Evolutionary conservation across 2,329 filamentous ascomycete genomes (phyloP), one percentile per base, ranked within the genome.

Genomic region (Colletotrichum sp.): DNA sequence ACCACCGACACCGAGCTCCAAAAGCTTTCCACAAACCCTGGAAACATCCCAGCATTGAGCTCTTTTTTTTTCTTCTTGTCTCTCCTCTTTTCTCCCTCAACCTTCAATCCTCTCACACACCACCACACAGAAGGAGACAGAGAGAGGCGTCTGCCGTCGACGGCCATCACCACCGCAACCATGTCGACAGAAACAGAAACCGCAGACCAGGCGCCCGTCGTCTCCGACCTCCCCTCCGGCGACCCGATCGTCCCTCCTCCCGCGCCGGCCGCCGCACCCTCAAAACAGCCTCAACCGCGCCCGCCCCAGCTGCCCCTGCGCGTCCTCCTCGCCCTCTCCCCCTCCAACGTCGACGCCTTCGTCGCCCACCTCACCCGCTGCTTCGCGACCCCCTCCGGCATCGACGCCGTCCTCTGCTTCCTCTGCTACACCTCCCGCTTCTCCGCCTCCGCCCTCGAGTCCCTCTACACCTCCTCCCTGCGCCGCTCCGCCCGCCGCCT

Each of bases 391-490:
- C 92, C 94, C 61, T 84, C 89, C 44, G 94, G 94, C 81, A 92
- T 93, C 83, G 94, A 96, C 85, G 90, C 91, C 65, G 88, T 93
- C 77, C 91, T 96, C 80, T 90, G 93, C 78, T 91, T 93, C 79
- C 83, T 93, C 77, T 92, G 93, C 86, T 96, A 96, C 87, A 86
- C 89, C 75, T 89, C 93, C 71, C 92, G 91, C 77, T 84, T 93
- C 71, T 81, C 87, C 66, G 88, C 89, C 76, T 85, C 88, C 30
- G 79, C 89, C 29, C 88, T 94, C 80, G 85, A 88, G 71, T 80
- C 85, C 62, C 83, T 92, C 77, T 89, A 90, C 76, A 87, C 91
- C 52, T 89, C 92, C 69, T 89, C 92, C 77, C 87, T 95, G 72
- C 86, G 89, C 72, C 85, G 87, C 72, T 87, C 88, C 62, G 89